Percentiles rank a stretch among this genome's conserved stretches.
phyloP scores from a whole-genome alignment of 305 asterid species.

The Fraxinus velutina region DNA sequence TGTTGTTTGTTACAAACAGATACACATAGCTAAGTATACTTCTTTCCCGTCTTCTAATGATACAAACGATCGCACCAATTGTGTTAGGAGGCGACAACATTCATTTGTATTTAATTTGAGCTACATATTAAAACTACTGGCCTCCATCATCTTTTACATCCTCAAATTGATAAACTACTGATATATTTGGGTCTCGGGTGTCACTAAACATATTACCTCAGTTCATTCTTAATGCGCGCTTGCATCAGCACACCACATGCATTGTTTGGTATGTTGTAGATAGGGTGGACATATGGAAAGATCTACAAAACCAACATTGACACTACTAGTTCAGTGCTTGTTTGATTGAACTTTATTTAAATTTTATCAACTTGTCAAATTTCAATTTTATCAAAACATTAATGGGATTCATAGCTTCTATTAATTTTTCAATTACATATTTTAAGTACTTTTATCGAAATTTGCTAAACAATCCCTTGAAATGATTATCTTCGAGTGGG shows the following conservation, averaged over 20 bases:
- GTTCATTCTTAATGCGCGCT: background rate
- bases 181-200: background rate
- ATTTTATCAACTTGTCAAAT: background rate
- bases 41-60: slow-evolving; percentile 7
- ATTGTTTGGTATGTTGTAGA: slow-evolving; percentile 32
- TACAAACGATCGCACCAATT: slow-evolving; percentile 26
- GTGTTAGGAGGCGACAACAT: slow-evolving; percentile 2
- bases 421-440: no score
- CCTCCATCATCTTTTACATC: background rate
- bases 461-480: background rate
- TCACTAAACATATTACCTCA: background rate
- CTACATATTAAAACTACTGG: background rate
- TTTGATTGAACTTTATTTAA: no score
- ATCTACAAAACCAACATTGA: slow-evolving; percentile 30
- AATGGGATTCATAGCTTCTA: background rate
- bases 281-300: slow-evolving; percentile 45
- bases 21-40: slow-evolving; percentile 27
- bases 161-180: background rate
- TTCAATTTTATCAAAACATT: no score
- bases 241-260: slow-evolving; percentile 13
- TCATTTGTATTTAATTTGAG: slow-evolving; percentile 17
- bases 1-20: slow-evolving; percentile 64
- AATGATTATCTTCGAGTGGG: slow-evolving; percentile 58
- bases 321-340: slow-evolving; percentile 17
- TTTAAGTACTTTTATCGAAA: no score